Base-by-base conservation (phyloP, 1,284 basidiomycete genomes). In the Cryptococcus sp. region DNA sequence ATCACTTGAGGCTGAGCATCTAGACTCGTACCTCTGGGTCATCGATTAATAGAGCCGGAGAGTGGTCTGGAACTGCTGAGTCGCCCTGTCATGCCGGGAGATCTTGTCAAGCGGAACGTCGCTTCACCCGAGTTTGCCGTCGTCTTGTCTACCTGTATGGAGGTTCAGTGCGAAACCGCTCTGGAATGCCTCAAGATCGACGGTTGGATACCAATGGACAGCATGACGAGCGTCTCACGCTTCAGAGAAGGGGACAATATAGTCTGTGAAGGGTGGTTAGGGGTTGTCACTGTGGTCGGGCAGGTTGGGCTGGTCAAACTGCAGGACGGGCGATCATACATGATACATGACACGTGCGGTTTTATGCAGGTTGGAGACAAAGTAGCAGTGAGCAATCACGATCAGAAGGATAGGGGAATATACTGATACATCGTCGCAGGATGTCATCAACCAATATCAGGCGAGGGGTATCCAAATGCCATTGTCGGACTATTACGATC, bases 191-290 rank as follows among this genome's bases (percentile, higher is more conserved):
- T 83, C 56, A 67, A 76, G 22, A 63, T 91, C 24, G 77, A 80
- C 1, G 83, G 80, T 4, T 89, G 85, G 85, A 82, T 82, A 59
- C 79, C 80, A 7, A 70, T 80, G 48, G 76, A 79, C 24, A 82
- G 87, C 49, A 69, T 92, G n/a, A 78, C 81, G 57, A 79, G 78
- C 34, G 78, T 80, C 22, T 54, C 72, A 39, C 48, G 49, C 41
- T 47, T 74, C 16, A 69, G 87, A 56, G 80, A 86, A 39, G 87
- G 88, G 5, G 89, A 93, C 71, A 88, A 85, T 76, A 87, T 93
- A 49, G 78, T 85, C 4, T 83, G 82, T 66, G 82, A 87, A 56
- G 83, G 91, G 67, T 97, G 92, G 92, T 78, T 96, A 62, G 91
- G 91, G 48, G 87, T 91, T 56, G 60, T 80, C 23, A 76, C 79